Evolutionary conservation across 2,329 filamentous ascomycete species (phyloP), one percentile per base, ranked within the genome.

Genomic region (Akanthomyces uredinophilus): DNA sequence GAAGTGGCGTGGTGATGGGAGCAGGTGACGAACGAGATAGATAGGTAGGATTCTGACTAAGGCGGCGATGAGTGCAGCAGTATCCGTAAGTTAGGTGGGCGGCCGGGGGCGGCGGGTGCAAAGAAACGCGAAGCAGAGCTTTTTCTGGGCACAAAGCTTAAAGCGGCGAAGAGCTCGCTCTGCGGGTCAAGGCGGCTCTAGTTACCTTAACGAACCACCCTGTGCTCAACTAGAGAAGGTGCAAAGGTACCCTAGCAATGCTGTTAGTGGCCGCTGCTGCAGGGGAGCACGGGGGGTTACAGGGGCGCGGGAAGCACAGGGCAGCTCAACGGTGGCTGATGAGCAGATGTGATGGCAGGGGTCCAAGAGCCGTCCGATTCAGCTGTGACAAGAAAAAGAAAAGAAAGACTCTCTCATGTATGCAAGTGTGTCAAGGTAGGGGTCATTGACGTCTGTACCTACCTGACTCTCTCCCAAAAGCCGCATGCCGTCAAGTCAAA

Each of bases 21-120:
- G 39, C 58, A 61, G 58, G 58, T 61, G 58, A 61, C 58, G 58
- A 39, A 53, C 29, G 39, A 60, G 37, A 4, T 60, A 60, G 37
- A 4, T 60, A 27, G 37, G 2, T 60, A 27, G 29, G 5, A n/a
- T 43, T 53, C 41, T 61, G 49, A 49, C 50, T 54, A 61, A 53
- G 57, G 57, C 57, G 57, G 47, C 47, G 57, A 52, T 50, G 57
- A 8, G 32, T 35, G 11, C 32, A 35, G 2, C 32, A 35, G 32
- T 35, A 35, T 35, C 27, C 2, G 27, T 29, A 29, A 29, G 4
- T 29, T 29, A 29, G 27, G 32, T 8, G 11, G 7, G 35, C 29
- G 8, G 29, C 44, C 29, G 18, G 39, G 8, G 29, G 55, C 29
- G 18, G 39, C 53, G 41, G 53, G 24, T 35, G 18, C 7, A 16